Base-by-base conservation (phyloP, 176 grass and related monocot species). In the Typha latifolia region DNA sequence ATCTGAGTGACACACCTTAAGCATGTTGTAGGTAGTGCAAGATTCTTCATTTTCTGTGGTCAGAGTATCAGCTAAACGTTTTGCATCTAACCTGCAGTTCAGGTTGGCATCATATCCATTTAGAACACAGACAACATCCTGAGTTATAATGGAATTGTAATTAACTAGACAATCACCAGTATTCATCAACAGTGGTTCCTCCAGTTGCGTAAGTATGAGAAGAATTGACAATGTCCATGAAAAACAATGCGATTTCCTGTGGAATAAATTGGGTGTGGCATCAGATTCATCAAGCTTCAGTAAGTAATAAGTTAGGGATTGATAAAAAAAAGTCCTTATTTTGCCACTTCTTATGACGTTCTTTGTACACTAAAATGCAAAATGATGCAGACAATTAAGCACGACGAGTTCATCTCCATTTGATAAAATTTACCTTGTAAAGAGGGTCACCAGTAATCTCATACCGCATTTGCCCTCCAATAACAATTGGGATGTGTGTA, bases 11-110 rank as follows among this genome's bases (percentile, higher is more conserved):
- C 55, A 16, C 77, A 99, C 94, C 88, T 99, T 99, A 16, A 99
- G 89, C 89, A 93, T 99, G 52, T 99, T 99, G 86, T 93, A 90
- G 2, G 94, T 93, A 5, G 94, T 93, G 47, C 94, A 99, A 0
- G 89, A 99, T 53, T 99, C 94, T 71, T 99, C 89, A 9, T 64
- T 93, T 74, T 99, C 89, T 24, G 86, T 93, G 67, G 69, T 82
- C 15, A 99, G 77, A 31, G 68, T 63, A 12, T 83, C 73, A 1
- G 83, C 86, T 65, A 99, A 71, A 61, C 84, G 89, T 53, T 93
- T 99, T 20, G 94, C 85, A 61, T 99, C 19, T 3, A 10, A 82
- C 94, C 94, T 99, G 67, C 12, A 75, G 4, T 9, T 63, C 32
- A 62, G 48, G 18, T 63, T 68, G 49, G 61, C 37, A 61, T 14